Evolutionary conservation across 1,284 basidiomycete genomes (phyloP).

Genomic region (Papiliotrema nemorosa): DNA sequence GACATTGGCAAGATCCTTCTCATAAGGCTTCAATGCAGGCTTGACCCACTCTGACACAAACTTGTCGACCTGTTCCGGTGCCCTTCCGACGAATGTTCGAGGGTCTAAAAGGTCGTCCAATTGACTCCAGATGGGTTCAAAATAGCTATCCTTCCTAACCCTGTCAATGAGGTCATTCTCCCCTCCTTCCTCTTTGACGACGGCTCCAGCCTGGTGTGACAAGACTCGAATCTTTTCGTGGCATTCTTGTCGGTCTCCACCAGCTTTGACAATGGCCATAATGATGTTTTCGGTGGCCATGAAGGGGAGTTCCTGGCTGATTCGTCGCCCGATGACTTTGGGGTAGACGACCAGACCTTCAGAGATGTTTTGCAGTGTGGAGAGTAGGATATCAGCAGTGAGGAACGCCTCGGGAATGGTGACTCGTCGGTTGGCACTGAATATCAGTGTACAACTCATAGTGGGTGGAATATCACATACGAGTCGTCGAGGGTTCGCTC

Average conservation of each 20-base stretch:
- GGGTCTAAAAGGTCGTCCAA: slow-evolving; percentile 65
- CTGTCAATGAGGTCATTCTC: slow-evolving; percentile 96
- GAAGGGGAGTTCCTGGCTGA: slow-evolving; percentile 94
- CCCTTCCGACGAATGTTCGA: slow-evolving; percentile 79
- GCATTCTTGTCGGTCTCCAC: slow-evolving; percentile 93
- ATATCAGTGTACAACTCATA: neutral
- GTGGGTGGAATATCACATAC: slow-evolving; percentile 46
- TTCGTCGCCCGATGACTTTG: slow-evolving; percentile 85
- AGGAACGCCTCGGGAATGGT: slow-evolving; percentile 96
- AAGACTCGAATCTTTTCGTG: slow-evolving; percentile 94
- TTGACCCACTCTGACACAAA: slow-evolving; percentile 85
- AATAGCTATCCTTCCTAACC: slow-evolving; percentile 65
- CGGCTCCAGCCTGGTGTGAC: slow-evolving; percentile 91
- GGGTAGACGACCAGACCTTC: slow-evolving; percentile 98
- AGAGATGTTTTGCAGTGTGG: slow-evolving; percentile 91
- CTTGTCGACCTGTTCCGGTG: slow-evolving; percentile 86
- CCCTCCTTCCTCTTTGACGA: slow-evolving; percentile 91
- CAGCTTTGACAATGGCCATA: slow-evolving; percentile 94
- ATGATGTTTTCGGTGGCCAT: slow-evolving; percentile 99
- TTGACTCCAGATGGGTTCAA: slow-evolving; percentile 55
- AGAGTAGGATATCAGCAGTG: slow-evolving; percentile 93
- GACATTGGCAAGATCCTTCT: slow-evolving; percentile 62
- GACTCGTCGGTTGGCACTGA: slow-evolving; percentile 89
- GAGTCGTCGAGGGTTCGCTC: slow-evolving; percentile 93
- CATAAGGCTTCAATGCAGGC: slow-evolving; percentile 70